Base-by-base conservation (phyloP, 176 grass and related monocot species). In the Themeda triandra region DNA sequence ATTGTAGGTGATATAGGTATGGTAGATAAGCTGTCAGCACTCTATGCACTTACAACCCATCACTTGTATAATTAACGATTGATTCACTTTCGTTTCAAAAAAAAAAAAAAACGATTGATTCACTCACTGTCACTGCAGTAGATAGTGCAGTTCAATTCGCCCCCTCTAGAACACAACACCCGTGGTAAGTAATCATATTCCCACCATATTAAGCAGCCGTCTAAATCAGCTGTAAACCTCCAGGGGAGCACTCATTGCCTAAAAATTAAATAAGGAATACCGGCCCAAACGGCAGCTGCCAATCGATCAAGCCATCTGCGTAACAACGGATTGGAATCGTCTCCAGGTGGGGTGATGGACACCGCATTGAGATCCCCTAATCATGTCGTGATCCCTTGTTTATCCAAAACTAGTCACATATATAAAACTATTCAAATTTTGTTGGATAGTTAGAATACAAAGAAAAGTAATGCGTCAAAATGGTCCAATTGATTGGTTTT, bases 241-340 rank as follows among this genome's bases (percentile, higher is more conserved):
- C 3, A 2, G 3, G 4, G 19, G 63, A 24, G 1, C 51, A 71
- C 64, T 65, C 63, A 53, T 44, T 13, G 14, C 14, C 28, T 40
- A 40, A 40, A 40, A n/a, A n/a, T n/a, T 27, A 49, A 39, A 15
- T 46, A 46, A 76, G 76, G 64, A 78, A 90, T 82, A n/a, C 44
- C 56, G 30, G 37, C 76, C 19, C 44, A 41, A 82, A 56, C 70
- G 72, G 65, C 33, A 35, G 29, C 33, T 59, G 45, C 31, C 72
- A 56, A 77, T 66, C 72, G 41, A 77, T 66, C 32, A 9, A 81
- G 63, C 49, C 59, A 76, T 65, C 63, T 40, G 69, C 48, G n/a
- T 23, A 77, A 40, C 51, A 13, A 85, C 69, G 69, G n/a, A 76
- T 36, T 51, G 78, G 72, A 53, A 82, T 89, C 71, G 18, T 71